phyloP scores from a whole-genome alignment of 2,329 filamentous ascomycete species.

The Trichoderma harzianum region DNA sequence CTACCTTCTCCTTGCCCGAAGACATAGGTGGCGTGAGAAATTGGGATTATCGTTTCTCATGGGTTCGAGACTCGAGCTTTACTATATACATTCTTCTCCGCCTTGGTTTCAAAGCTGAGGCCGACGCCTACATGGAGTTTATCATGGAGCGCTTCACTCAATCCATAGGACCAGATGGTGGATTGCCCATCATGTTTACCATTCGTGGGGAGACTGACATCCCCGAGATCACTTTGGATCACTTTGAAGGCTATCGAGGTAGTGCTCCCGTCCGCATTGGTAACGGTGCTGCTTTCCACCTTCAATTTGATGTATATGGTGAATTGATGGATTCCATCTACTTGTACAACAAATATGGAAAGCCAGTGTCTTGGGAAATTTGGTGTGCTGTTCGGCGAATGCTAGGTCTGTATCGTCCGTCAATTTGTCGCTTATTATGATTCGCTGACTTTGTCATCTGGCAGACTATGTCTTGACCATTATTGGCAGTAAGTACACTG shows the following conservation, averaged over 20 bases:
- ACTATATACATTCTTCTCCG: constrained; percentile 75
- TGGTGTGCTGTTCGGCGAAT: constrained; percentile 70
- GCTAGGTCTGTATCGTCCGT: constrained; percentile 40
- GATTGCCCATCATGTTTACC: constrained; percentile 77
- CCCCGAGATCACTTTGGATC: constrained; percentile 63
- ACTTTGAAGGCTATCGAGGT: constrained; percentile 69
- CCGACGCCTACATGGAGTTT: constrained; percentile 75
- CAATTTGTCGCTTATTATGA: not conserved
- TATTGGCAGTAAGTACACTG: constrained; percentile 46
- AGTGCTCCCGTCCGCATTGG: constrained; percentile 73
- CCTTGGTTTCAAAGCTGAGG: constrained; percentile 71
- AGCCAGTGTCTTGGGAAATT: constrained; percentile 71
- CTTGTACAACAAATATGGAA: constrained; percentile 75
- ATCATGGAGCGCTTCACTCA: constrained; percentile 68
- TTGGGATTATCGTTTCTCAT: constrained; percentile 74
- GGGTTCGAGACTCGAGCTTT: constrained; percentile 75
- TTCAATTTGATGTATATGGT: constrained; percentile 77
- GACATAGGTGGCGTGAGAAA: constrained; percentile 65
- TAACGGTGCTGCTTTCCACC: constrained; percentile 72
- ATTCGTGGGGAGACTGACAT: constrained; percentile 73
- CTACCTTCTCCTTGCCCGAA: constrained; percentile 75
- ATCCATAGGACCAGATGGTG: constrained; percentile 57
- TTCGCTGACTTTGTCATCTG: not conserved
- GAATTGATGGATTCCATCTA: constrained; percentile 77
- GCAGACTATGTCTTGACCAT: constrained; percentile 67